Base-by-base conservation (phyloP, 129 eudicot species). In the Flaveria ramosissima region DNA sequence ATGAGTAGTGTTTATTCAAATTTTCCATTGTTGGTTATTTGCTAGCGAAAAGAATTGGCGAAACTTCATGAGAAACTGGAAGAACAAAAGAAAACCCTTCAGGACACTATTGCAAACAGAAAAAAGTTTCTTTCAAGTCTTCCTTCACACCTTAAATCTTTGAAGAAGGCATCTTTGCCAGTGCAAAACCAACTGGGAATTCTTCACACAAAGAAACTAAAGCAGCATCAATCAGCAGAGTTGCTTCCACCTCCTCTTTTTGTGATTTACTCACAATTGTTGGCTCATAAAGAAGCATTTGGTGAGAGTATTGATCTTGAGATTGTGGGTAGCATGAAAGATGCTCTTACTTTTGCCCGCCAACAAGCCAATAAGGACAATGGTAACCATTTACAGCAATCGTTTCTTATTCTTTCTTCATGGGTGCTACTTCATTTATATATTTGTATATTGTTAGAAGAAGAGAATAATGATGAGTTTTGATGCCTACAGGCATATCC, bases 251-350 rank as follows among this genome's bases (percentile, higher is more conserved):
- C 99, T 72, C 97, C 99, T 63, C 89, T 95, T 1, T 95, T 86
- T 78, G 85, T 95, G 15, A 80, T 92, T 26, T 89, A 92, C 83
- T 89, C 99, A 2, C 99, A 95, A 80, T 78, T 95, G 51, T 47
- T 92, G 78, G 97, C 97, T 57, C 96, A 89, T 75, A 95, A 92
- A 87, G 99, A 95, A 91, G 96, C 99, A 15, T 95, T 95, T 83
- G 94, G 92, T 32, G 99, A 95, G 78, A 84, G 91, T 64, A 92
- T 95, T 70, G 99, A 95, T 70, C 85, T 95, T 65, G 99, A 95
- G 67, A 86, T 92, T 48, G 75, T 71, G 0, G 99, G 99, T 47
- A 95, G 99, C 55, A 39, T 95, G 85, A 92, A 95, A 86, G 99
- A 95, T 78, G 99, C 99, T 82, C 97, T 86, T 48, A 84, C 85